phyloP scores from a whole-genome alignment of 2,329 filamentous ascomycete species.

The Helminthosporium solani region DNA sequence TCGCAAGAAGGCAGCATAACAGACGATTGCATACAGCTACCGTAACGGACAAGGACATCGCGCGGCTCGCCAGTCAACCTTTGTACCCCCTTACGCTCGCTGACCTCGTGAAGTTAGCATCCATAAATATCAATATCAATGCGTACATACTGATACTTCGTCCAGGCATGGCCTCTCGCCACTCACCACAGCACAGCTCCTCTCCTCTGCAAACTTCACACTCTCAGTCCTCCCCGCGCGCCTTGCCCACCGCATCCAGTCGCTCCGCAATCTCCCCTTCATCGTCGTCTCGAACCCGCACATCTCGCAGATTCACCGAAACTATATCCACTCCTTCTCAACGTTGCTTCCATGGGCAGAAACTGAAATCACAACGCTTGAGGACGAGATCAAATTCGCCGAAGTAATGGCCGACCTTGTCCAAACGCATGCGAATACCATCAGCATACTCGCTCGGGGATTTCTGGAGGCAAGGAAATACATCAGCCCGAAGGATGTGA shows the following conservation, averaged over 20 bases:
- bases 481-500: constrained; percentile 80
- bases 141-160: constrained; percentile 10
- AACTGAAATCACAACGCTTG: constrained; percentile 69
- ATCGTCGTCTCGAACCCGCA: constrained; percentile 98
- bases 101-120: constrained; percentile 77
- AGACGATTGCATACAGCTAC: constrained; percentile 41
- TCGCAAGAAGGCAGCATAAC: constrained; percentile 16
- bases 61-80: constrained; percentile 72
- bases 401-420: constrained; percentile 94
- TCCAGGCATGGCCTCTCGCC: constrained; percentile 75
- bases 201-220: constrained; percentile 93
- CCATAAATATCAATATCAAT: not conserved
- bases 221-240: constrained; percentile 88
- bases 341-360: constrained; percentile 84
- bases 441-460: constrained; percentile 84
- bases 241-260: constrained; percentile 90
- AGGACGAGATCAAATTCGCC: constrained; percentile 89
- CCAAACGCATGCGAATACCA: constrained; percentile 90
- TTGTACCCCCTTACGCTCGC: constrained; percentile 81
- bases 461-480: constrained; percentile 94
- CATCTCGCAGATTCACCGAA: constrained; percentile 90
- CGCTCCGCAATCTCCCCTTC: constrained; percentile 88
- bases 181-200: constrained; percentile 73
- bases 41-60: constrained; percentile 71
- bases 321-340: constrained; percentile 90